Evolutionary conservation across 1,284 basidiomycete species (phyloP), one percentile per base, ranked within the genome.

Genomic region (Porphyrellus sp.): DNA sequence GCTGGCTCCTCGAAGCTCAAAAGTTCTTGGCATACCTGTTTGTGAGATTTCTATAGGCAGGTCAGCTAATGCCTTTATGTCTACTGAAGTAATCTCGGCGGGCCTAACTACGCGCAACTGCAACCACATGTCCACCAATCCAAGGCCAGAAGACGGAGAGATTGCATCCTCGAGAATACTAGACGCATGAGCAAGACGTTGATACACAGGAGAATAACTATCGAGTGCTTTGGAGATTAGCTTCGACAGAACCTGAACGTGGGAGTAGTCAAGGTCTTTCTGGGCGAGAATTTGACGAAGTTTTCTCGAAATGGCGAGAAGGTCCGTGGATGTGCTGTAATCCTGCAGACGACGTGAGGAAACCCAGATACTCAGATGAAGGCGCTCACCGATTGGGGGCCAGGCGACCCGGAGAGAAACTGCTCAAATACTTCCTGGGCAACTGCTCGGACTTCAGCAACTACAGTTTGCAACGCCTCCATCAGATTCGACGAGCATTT

Each of bases 61-160:
- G 33, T 53, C 40, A 15, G 51, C 54, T 24, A 68, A 40, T n/a
- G 40, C 24, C 25, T n/a, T 55, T 20, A 71, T 44, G 7, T 65
- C 66, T 21, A 16, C 13, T 28, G 55, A 59, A 18, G 55, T 57
- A 16, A 58, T 51, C 44, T 49, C 46, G 44, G 57, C 27, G 54
- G 54, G 20, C 48, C 51, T 43, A 18, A 54, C 47, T 28, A 46
- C 28, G 28, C 71, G 74, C 43, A 83, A 63, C 4, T 64, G 64
- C n/a, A 72, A 71, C 82, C 82, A 85, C 30, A 85, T 75, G 15
- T 80, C 73, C 28, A 74, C 70, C 56, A 86, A 61, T 24, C 83
- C 83, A 24, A 77, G 70, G 11, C 85, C 85, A 20, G 76, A 75
- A 16, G 76, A 74, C 6, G 77, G 72, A n/a, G 77, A 77, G n/a